Evolutionary conservation across 2,329 filamentous ascomycete species (phyloP).

Genomic region (Cladophialophora carrionii): DNA sequence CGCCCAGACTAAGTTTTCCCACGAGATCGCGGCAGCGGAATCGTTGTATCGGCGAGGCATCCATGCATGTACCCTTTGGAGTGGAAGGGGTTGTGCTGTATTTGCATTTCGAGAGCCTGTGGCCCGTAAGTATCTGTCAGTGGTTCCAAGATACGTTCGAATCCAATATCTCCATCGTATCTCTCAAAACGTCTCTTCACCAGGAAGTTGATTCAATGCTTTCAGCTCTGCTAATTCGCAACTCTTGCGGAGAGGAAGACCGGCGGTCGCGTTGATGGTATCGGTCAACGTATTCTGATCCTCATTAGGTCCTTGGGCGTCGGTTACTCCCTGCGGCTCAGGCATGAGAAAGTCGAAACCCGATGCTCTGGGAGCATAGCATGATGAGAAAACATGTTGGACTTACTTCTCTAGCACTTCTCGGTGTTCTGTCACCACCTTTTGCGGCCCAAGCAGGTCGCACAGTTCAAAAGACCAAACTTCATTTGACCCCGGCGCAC

Average conservation of each 20-base stretch:
- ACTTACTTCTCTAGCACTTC: neutral
- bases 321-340: neutral
- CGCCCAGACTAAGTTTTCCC: neutral
- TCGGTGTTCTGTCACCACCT: too few species aligned
- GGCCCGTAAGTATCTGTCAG: neutral
- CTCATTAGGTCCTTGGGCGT: neutral
- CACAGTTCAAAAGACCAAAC: too few species aligned
- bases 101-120: neutral
- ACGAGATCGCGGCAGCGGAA: neutral
- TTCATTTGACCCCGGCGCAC: neutral
- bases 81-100: neutral
- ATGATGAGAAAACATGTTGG: neutral
- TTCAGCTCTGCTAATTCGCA: neutral
- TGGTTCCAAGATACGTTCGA: neutral
- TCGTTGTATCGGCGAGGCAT: neutral
- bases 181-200: neutral
- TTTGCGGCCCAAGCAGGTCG: too few species aligned
- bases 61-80: neutral
- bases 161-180: neutral
- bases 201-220: neutral
- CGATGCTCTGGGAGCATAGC: neutral
- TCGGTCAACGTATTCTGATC: neutral
- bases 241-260: neutral
- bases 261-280: neutral
- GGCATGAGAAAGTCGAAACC: neutral